Percentiles rank a stretch among this genome's conserved stretches.
These are phyloP conservation scores for Coemansia sp. DNA, from an alignment of 192 early-diverging fungal genomes.

Conservation along the genomic window DNA sequence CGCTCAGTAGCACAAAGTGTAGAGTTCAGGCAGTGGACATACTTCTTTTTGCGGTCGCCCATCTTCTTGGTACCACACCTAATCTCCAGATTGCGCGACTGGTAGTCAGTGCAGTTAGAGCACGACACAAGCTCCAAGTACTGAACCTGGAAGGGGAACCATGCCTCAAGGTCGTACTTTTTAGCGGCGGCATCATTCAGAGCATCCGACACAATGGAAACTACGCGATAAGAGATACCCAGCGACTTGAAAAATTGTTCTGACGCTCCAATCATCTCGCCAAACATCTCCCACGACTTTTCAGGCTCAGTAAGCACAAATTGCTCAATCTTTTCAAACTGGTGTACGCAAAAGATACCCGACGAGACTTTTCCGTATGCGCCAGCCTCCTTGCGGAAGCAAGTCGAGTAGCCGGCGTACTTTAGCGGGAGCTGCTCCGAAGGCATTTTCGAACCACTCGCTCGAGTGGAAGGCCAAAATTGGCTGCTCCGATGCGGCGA, in stretches of 20 bases:
- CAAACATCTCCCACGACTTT: constrained; percentile 98
- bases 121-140: constrained; percentile 99
- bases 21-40: constrained; percentile 97
- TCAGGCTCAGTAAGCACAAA: constrained; percentile 95
- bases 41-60: no score
- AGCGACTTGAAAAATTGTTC: constrained; percentile 97
- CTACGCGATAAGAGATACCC: constrained; percentile 91
- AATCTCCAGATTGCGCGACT: no score
- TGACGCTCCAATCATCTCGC: constrained; percentile 90
- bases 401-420: constrained; percentile 96
- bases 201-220: constrained; percentile 95
- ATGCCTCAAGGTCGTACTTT: constrained; percentile 99
- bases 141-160: constrained; percentile 98
- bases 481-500: constrained; percentile 98
- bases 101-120: constrained; percentile 99
- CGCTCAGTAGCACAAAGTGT: constrained; percentile 96
- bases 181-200: constrained; percentile 99
- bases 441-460: constrained; percentile 94
- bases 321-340: constrained; percentile 99
- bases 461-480: constrained; percentile 94
- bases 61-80: no score
- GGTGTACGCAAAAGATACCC: constrained; percentile 99
- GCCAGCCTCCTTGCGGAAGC: constrained; percentile 99
- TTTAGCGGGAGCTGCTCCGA: constrained; percentile 89
- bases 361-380: constrained; percentile 78